Evolutionary conservation across 805 yeast genomes (phyloP).

Genomic region (Lipomyces spencermartinsiae): DNA sequence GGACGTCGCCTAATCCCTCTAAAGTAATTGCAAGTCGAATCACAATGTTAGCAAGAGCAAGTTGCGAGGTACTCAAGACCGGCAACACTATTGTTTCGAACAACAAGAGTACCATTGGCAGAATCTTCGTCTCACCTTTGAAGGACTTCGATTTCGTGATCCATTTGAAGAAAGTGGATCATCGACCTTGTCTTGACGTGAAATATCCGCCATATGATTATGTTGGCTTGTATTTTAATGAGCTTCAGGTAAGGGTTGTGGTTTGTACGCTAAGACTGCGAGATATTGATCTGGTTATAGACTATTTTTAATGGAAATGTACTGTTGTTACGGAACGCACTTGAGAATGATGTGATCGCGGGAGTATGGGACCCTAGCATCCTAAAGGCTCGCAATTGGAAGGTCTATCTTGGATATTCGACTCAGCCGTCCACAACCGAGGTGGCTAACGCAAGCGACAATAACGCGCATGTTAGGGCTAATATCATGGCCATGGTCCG

Average conservation of each 20-base stretch:
- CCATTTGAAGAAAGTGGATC: conserved; percentile 53
- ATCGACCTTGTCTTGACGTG: neutral
- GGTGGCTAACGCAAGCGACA: conserved; percentile 29
- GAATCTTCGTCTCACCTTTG: conserved; percentile 77
- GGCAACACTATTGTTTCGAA: conserved; percentile 27
- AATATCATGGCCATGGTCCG: conserved; percentile 57
- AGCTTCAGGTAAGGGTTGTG: conserved; percentile 20
- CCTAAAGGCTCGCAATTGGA: conserved; percentile 67
- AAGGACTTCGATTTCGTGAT: conserved; percentile 85
- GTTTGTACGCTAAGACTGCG: neutral
- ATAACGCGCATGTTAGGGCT: conserved; percentile 36
- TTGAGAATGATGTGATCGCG: conserved; percentile 69
- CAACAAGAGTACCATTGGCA: neutral
- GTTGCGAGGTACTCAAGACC: conserved; percentile 54
- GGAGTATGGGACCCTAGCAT: conserved; percentile 81
- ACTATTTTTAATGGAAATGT: conserved; percentile 56
- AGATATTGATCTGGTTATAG: neutral
- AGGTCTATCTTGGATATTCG: conserved; percentile 78
- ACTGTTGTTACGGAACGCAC: conserved; percentile 66
- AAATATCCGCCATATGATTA: conserved; percentile 27
- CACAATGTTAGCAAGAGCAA: conserved; percentile 84
- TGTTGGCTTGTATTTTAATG: conserved; percentile 23
- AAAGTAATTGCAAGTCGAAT: conserved; percentile 85
- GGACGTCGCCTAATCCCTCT: conserved; percentile 68
- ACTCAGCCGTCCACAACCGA: conserved; percentile 62